These are phyloP conservation scores for Tillandsia leiboldiana DNA, from an alignment of 176 grass and related monocot species.

Conservation along the genomic window DNA sequence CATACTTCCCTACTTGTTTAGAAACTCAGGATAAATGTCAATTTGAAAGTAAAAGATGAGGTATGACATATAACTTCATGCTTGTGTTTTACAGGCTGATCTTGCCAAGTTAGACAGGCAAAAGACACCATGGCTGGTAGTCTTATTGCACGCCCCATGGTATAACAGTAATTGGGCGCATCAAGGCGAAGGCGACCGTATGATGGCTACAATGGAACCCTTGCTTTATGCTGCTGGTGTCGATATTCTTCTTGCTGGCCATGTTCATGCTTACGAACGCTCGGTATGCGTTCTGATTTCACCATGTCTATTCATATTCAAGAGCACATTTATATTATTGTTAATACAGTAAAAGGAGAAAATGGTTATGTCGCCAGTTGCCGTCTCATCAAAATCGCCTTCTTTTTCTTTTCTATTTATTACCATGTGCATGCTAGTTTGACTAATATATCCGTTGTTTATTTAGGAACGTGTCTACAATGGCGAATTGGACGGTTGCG, in stretches of 20 bases:
- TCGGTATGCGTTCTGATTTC: slow-evolving; percentile 41
- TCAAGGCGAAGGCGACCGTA: slow-evolving; percentile 62
- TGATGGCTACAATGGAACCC: slow-evolving; percentile 72
- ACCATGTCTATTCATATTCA: neutral
- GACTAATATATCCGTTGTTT: slow-evolving; percentile 6
- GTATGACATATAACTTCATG: neutral
- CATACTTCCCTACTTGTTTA: too few species aligned
- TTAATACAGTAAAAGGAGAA: too few species aligned
- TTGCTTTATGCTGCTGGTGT: slow-evolving; percentile 67
- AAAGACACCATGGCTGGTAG: slow-evolving; percentile 71
- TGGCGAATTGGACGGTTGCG: slow-evolving; percentile 49
- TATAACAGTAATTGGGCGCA: slow-evolving; percentile 97
- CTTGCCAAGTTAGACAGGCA: slow-evolving; percentile 65
- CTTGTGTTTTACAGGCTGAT: slow-evolving; percentile 44
- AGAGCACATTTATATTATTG: neutral
- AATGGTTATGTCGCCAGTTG: too few species aligned
- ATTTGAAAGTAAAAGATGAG: too few species aligned
- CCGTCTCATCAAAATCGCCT: too few species aligned
- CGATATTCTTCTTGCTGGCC: slow-evolving; percentile 76
- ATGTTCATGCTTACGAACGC: slow-evolving; percentile 96
- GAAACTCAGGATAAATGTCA: too few species aligned
- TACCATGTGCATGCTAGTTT: too few species aligned
- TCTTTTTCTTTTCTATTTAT: too few species aligned
- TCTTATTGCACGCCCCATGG: slow-evolving; percentile 74
- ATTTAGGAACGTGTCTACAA: slow-evolving; percentile 59